A percentile compares a stretch with the other conserved stretches of the same genome.
Evolutionary conservation across 768 basidiomycete species (phyloP).

Genomic region (Agrocybe chaxingu): DNA sequence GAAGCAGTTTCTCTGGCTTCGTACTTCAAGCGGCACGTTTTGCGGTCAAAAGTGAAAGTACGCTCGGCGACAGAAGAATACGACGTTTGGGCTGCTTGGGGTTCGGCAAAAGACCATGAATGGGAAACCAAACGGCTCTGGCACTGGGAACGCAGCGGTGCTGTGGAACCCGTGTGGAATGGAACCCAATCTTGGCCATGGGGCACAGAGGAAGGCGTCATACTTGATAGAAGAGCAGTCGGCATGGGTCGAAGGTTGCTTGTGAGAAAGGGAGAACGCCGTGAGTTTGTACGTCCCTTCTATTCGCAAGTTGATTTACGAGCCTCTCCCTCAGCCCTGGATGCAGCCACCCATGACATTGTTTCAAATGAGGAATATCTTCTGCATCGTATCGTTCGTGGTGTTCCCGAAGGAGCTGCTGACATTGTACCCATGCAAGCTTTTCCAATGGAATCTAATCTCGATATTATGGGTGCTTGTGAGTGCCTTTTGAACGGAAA

Average conservation of each 20-base stretch:
- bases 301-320: not conserved
- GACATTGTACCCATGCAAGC: constrained; percentile 79
- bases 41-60: constrained; percentile 87
- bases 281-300: constrained; percentile 42
- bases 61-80: constrained; percentile 75
- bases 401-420: constrained; percentile 81
- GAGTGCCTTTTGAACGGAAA: constrained; percentile 26
- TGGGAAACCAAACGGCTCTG: constrained; percentile 35
- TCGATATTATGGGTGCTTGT: constrained; percentile 95
- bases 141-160: constrained; percentile 66
- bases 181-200: constrained; percentile 48
- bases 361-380: constrained; percentile 57
- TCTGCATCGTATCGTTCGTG: constrained; percentile 74
- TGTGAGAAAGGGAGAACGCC: constrained; percentile 63
- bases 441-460: constrained; percentile 91
- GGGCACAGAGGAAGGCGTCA: constrained; percentile 48
- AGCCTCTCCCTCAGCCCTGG: constrained; percentile 39
- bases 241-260: constrained; percentile 80
- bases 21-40: constrained; percentile 79
- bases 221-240: constrained; percentile 65
- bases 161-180: constrained; percentile 75
- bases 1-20: constrained; percentile 59
- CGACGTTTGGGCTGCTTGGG: constrained; percentile 84
- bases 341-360: constrained; percentile 54
- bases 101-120: constrained; percentile 31